phyloP scores from a whole-genome alignment of 2,329 filamentous ascomycete genomes.

The Fusarium papillatum region DNA sequence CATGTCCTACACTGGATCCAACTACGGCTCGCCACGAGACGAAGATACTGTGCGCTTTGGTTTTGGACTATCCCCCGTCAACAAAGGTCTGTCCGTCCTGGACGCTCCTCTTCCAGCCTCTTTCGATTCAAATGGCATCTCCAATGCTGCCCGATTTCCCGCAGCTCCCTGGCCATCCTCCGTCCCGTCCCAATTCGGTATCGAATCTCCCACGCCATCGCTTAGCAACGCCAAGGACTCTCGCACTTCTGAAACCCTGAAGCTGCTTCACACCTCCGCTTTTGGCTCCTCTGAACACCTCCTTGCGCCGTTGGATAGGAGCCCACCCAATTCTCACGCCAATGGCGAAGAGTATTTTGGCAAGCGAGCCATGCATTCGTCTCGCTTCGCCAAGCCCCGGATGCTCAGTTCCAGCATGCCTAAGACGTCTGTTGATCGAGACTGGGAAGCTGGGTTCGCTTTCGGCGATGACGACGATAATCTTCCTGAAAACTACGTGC shows the following conservation, averaged over 20 bases:
- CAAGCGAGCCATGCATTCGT: conserved; percentile 79
- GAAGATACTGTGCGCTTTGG: conserved; percentile 70
- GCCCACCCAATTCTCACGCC: conserved; percentile 65
- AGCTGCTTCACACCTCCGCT: conserved; percentile 75
- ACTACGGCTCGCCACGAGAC: conserved; percentile 88
- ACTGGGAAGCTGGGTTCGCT: conserved; percentile 78
- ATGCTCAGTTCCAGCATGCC: conserved; percentile 78
- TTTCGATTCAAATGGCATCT: conserved; percentile 96
- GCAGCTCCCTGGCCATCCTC: conserved; percentile 90
- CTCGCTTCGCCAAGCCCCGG: conserved; percentile 77
- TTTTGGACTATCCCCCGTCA: conserved; percentile 84
- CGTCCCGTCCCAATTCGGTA: conserved; percentile 90
- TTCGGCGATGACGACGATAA: conserved; percentile 82
- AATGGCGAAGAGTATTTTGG: conserved; percentile 73
- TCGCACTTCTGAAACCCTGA: conserved; percentile 73
- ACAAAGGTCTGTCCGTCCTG: conserved; percentile 85
- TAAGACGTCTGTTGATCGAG: conserved; percentile 72
- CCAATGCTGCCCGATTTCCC: conserved; percentile 86
- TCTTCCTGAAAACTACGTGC: conserved; percentile 72
- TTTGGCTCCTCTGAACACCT: conserved; percentile 78
- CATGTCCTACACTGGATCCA: conserved; percentile 68
- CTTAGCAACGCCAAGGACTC: conserved; percentile 73
- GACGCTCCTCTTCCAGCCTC: conserved; percentile 95
- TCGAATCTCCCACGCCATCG: conserved; percentile 87
- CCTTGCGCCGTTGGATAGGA: conserved; percentile 59